These are phyloP conservation scores for Fomitopsis serialis DNA, from an alignment of 768 basidiomycete genomes.

Conservation along the genomic window DNA sequence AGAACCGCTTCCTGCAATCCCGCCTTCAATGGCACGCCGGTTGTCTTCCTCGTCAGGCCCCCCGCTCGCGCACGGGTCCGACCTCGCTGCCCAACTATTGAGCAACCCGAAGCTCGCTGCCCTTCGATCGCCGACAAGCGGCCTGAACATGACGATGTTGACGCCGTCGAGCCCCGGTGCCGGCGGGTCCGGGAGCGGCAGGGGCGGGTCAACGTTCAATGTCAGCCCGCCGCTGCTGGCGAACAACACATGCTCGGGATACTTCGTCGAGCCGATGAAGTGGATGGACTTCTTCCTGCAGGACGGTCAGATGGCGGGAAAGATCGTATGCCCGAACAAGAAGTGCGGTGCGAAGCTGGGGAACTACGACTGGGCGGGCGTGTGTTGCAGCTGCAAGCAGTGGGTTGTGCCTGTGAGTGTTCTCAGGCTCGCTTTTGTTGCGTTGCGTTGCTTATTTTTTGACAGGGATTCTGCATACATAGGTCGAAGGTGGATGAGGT, in stretches of 20 bases:
- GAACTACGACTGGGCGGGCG: slow-evolving; percentile 96
- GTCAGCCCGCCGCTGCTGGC: slow-evolving; percentile 60
- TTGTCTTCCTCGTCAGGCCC: slow-evolving; percentile 15
- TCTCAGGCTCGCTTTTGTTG: background rate
- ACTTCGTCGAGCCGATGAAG: slow-evolving; percentile 94
- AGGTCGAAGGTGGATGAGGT: slow-evolving; percentile 53
- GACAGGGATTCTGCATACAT: slow-evolving; percentile 49
- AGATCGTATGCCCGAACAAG: slow-evolving; percentile 88
- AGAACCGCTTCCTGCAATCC: slow-evolving; percentile 1
- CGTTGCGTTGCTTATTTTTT: too few species aligned
- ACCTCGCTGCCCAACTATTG: slow-evolving; percentile 42
- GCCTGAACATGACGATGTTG: slow-evolving; percentile 22
- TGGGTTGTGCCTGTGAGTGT: slow-evolving; percentile 85
- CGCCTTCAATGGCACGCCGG: slow-evolving; percentile 9
- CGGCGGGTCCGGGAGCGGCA: slow-evolving; percentile 8
- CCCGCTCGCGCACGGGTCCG: slow-evolving; percentile 23
- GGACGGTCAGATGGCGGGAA: slow-evolving; percentile 76
- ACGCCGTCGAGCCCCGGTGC: slow-evolving; percentile 6
- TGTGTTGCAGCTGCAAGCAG: slow-evolving; percentile 83
- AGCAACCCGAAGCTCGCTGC: slow-evolving; percentile 44
- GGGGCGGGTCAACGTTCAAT: slow-evolving; percentile 16
- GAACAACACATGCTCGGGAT: slow-evolving; percentile 88
- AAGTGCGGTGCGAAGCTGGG: slow-evolving; percentile 91
- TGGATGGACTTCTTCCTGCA: slow-evolving; percentile 92
- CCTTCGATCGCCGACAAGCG: slow-evolving; percentile 28